Evolutionary conservation across 2,329 filamentous ascomycete genomes (phyloP), one percentile per base, ranked within the genome.

Genomic region (Clonostachys rosea): DNA sequence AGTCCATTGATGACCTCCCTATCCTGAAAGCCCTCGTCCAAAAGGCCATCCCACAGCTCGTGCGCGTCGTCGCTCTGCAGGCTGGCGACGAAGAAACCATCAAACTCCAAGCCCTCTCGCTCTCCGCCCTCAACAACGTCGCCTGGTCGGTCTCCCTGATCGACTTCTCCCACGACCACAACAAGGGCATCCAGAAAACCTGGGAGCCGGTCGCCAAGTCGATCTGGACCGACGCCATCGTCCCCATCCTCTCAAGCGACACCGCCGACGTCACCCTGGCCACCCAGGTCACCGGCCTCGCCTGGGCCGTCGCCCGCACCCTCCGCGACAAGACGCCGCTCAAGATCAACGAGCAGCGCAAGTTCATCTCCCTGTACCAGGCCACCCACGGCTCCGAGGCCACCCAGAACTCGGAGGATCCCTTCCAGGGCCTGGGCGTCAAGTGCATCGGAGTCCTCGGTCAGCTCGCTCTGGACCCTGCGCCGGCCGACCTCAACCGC

Each of bases 371-470:
- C 11, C 70, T 87, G 20, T 86, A 84, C 61, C 77, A 82, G 44
- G 81, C 80, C 20, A 79, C 79, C 18, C 75, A 70, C 56, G 62
- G 59, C 35, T 56, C 57, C 54, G 54, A 45, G 47, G 51, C 16
- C 40, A 57, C 17, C 47, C 47, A 54, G 43, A 58, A 64, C 37
- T 51, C 57, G 3, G 63, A 71, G 8, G 81, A 85, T 51, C 78
- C 80, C 30, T 82, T 85, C 65, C 80, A 82, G 60, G 70, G 71
- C 36, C 72, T 86, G 4, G 76, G 80, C 30, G 81, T 86, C 52
- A 86, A 85, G 66, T 85, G 81, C 56, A 71, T 87, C 52, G 83
- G 83, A 46, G 80, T 85, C 7, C 71, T 87, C 11, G 84, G 83
- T 49, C 79, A 81, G 56, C 70, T 87, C 9, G 83, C 81, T 2